Evolutionary conservation across 768 basidiomycete species (phyloP), one percentile per base, ranked within the genome.

Genomic region (Podaxis mareebaensis): DNA sequence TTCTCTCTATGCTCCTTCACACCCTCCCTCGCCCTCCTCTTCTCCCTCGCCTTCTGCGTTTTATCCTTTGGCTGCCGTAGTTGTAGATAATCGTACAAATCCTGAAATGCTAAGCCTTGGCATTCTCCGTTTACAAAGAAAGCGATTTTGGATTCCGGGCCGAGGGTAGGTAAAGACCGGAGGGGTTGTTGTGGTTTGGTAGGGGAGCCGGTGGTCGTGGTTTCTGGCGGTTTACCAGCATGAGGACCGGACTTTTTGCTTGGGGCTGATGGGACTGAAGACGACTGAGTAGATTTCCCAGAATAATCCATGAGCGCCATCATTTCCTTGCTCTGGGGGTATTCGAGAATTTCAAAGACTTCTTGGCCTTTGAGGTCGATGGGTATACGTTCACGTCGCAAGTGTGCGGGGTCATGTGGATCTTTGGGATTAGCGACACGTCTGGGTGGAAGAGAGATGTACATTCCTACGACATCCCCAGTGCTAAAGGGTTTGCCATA

Each of bases 311-410:
- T 87, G 65, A 99, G 85, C 40, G 88, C 80, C 12, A 84, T 79
- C 97, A 99, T 99, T 77, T 99, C 97, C 73, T 96, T 97, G 30
- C 83, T 86, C 63, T 88, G 86, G 10, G 87, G 76, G 73, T 97
- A 98, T 73, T 99, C 96, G 65, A 93, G 79, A 64, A 88, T 88
- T 78, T 99, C 97, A 74, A 98, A 98, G 73, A 96, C 95, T 66
- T 94, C 91, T 75, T 96, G 95, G n/a, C 93, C 93, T 76, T 96
- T 97, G 76, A 94, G 92, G 64, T 92, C 91, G 71, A 99, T 96
- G 3, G 96, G 87, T 64, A 96, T 92, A 60, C 97, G 92, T 71
- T 95, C 92, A 60, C 97, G 87, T 66, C 88, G 86, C 65, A 97
- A 76, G 66, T 89, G 89, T 4, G 91, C 90, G 10, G 96, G 91